Evolutionary conservation across 106 monocot species (phyloP), one percentile per base, ranked within the genome.

Genomic region (Allium fistulosum): DNA sequence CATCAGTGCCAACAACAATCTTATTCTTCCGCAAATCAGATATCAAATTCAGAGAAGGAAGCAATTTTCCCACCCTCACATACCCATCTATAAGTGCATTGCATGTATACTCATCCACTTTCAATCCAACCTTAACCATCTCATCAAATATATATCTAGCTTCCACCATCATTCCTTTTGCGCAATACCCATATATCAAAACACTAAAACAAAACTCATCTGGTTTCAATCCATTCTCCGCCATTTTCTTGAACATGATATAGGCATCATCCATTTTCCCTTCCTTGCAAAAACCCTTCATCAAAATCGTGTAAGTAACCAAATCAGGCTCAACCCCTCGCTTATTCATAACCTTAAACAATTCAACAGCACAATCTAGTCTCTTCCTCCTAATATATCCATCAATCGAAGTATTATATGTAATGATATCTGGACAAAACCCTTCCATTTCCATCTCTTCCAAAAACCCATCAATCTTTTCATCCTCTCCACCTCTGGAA

Each of bases 381-480:
- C 71, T 78, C 26, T 83, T 83, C 45, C 65, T 85, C 51, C 67
- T 69, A 79, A 83, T 88, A 60, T 80, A 86, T 48, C 88, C 95
- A n/a, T 77, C 71, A 48, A 96, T 86, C 45, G 91, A 67, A 9
- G 95, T 91, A 63, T 96, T 96, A 66, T 91, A 96, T 2, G 95
- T 96, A 58, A 91, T 72, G 2, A 86, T 46, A n/a, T 96, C 95
- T 0, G 95, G 95, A 26, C 82, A 71, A 57, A 96, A 96, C 18
- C 95, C 91, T 10, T 82, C 83, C 65, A 17, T 9, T 11, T 65
- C 65, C 2, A 49, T 50, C 49, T 82, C 66, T 57, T 85, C 89
- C 76, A 99, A 73, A 80, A 99, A 92, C 14, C 75, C 85, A 70
- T 28, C 69, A 0, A 78, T 86, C 70, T 70, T 78, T 17, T 49